These are phyloP conservation scores for Voacanga thouarsii DNA, from an alignment of 257 asterid species.

Conservation along the genomic window DNA sequence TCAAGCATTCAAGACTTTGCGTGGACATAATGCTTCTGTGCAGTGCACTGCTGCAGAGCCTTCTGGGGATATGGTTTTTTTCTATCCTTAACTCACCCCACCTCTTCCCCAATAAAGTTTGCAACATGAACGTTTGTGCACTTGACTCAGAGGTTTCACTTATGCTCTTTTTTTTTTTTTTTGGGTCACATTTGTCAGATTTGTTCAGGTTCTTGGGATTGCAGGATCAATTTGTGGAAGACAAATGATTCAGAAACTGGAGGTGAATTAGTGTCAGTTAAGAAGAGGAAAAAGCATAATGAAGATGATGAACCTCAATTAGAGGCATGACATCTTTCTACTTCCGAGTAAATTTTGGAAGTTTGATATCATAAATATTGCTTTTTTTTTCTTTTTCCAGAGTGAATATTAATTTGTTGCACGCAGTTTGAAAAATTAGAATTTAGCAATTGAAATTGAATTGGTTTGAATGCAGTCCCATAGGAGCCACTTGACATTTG, in stretches of 20 bases:
- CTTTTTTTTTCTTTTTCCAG: not conserved
- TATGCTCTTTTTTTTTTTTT: slow-evolving; percentile 16
- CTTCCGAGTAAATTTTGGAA: not conserved
- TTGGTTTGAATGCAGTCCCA: too few relatives aligned
- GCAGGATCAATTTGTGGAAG: slow-evolving; percentile 72
- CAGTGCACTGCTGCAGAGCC: slow-evolving; percentile 73
- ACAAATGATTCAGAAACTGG: slow-evolving; percentile 42
- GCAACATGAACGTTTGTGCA: not conserved
- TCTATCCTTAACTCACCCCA: slow-evolving; percentile 8
- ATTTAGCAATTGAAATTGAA: not conserved
- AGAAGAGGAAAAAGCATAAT: slow-evolving; percentile 71
- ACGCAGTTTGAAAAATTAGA: not conserved
- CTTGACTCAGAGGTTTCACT: not conserved
- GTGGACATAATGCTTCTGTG: slow-evolving; percentile 82
- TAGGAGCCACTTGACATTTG: not conserved
- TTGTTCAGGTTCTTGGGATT: slow-evolving; percentile 98
- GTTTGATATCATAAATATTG: not conserved
- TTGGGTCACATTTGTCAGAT: slow-evolving; percentile 49
- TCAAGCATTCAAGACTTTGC: slow-evolving; percentile 57
- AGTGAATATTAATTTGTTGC: not conserved
- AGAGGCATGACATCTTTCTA: slow-evolving; percentile 48
- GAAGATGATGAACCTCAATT: slow-evolving; percentile 49
- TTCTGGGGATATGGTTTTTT: slow-evolving; percentile 68
- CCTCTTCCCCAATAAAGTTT: not conserved
- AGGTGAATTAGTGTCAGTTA: slow-evolving; percentile 54